Base-by-base conservation (phyloP, 2,329 filamentous ascomycete genomes). In the Trichoderma sp. region DNA sequence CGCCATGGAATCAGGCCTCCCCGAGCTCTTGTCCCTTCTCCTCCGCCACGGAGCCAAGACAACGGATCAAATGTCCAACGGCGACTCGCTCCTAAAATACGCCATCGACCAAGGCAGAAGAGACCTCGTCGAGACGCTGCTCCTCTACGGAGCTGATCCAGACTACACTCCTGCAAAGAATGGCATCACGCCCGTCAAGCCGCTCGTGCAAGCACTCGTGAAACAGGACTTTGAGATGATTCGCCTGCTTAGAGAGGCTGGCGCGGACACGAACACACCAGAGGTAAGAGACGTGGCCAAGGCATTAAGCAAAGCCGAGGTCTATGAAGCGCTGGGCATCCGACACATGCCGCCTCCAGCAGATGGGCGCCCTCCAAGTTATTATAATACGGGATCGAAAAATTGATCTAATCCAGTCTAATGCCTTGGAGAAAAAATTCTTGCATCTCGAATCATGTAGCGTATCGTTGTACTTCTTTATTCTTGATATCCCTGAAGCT, bases 61-160 rank as follows among this genome's bases (percentile, higher is more conserved):
- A 52, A 75, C 73, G 69, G 40, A 75, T 71, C 40, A 43, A 63
- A 77, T 78, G 76, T 70, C 64, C 14, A 68, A 69, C 7, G 77
- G 77, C 19, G 76, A 79, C 68, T 78, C 78, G 0, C 71, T 77
- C 8, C 72, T 81, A 0, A 70, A 77, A 0, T 75, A 80, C 29
- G 76, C 78, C 6, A 73, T 81, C 3, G 74, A 76, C 11, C 70
- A 72, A 0, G 73, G 73, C 0, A 71, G 47, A 31, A 47, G 40
- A 4, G 77, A 76, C 2, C 73, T 76, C 24, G 75, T 70, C 0
- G 71, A 70, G 53, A 57, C 75, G 13, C 72, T 81, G 13, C 70
- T 81, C 0, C 71, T 76, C 47, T 71, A 76, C 27, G 80, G 79
- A 5, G 79, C 79, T 0, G 75, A 81, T 47, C 69, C 75, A 0